A percentile compares a stretch with the other conserved stretches of the same genome.
These are phyloP conservation scores for Suillus occidentalis DNA, from an alignment of 768 basidiomycete genomes.

Conservation along the genomic window DNA sequence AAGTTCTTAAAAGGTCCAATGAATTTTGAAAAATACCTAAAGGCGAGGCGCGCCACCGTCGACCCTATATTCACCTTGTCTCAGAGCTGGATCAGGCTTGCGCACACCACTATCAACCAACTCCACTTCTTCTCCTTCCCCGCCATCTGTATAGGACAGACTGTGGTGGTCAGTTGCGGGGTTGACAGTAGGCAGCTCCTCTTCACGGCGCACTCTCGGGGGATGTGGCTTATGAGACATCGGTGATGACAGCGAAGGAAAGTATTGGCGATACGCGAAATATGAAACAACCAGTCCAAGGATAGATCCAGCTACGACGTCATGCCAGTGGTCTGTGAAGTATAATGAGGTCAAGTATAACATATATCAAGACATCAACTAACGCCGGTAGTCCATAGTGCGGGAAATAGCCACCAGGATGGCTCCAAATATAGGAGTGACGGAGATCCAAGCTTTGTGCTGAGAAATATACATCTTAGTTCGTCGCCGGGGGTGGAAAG, in stretches of 20 bases:
- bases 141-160: constrained; percentile 16
- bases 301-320: constrained; percentile 77
- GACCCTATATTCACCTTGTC: constrained; percentile 26
- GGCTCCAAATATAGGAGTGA: constrained; percentile 77
- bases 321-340: constrained; percentile 83
- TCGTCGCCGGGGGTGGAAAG: constrained; percentile 6
- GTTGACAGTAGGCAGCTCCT: constrained; percentile 42
- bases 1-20: not conserved
- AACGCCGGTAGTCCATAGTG: constrained; percentile 90
- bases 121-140: constrained; percentile 27
- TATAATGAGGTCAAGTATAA: constrained; percentile 6
- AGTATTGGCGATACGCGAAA: constrained; percentile 84
- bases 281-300: constrained; percentile 72
- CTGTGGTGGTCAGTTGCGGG: constrained; percentile 12
- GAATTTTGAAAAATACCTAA: constrained; percentile 12
- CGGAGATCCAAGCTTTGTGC: constrained; percentile 82
- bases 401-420: constrained; percentile 79
- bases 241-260: constrained; percentile 65
- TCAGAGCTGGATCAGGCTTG: constrained; percentile 20
- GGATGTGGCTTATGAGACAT: constrained; percentile 69
- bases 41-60: constrained; percentile 19
- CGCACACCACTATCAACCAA: constrained; percentile 20
- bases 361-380: constrained; percentile 23
- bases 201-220: constrained; percentile 57
- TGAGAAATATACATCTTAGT: constrained; percentile 22